These are phyloP conservation scores for Trichoderma parareesei DNA, from an alignment of 495 filamentous ascomycete species.

Conservation along the genomic window DNA sequence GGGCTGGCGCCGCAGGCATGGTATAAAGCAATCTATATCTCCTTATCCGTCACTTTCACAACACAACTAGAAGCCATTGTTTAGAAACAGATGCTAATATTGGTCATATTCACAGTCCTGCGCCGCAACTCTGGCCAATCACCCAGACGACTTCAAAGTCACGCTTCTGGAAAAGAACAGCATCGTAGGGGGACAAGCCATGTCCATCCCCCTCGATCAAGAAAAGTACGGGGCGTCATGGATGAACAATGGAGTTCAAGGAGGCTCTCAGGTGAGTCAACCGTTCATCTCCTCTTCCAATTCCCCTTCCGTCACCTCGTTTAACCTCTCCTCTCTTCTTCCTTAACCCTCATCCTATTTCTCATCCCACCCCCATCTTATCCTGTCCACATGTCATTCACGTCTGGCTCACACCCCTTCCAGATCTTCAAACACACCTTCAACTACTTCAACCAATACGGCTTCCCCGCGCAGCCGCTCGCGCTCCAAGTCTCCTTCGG, in stretches of 20 bases:
- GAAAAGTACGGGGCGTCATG: constrained; percentile 58
- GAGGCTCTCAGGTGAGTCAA: constrained; percentile 48
- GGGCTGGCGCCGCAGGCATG: constrained; percentile 52
- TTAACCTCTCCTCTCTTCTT: too few species aligned
- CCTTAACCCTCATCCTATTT: too few species aligned
- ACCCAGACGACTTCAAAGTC: constrained; percentile 65
- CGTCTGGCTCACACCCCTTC: not conserved
- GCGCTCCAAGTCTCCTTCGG: constrained; percentile 76
- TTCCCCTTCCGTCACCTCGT: too few species aligned
- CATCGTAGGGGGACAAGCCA: constrained; percentile 74
- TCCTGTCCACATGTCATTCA: too few species aligned
- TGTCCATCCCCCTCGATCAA: constrained; percentile 65
- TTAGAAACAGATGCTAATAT: too few species aligned
- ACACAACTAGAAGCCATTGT: too few species aligned
- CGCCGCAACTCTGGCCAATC: constrained; percentile 62
- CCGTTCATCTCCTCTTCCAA: not conserved
- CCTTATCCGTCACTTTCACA: too few species aligned
- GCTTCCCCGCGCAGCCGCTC: constrained; percentile 59
- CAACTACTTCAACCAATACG: constrained; percentile 65
- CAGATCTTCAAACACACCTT: constrained; percentile 75
- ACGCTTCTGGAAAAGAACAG: constrained; percentile 61
- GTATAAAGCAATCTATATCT: constrained; percentile 20
- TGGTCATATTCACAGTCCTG: constrained; percentile 48
- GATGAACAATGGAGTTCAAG: constrained; percentile 83
- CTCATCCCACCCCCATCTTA: too few species aligned